Base-by-base conservation (phyloP, 352 stramenopile genomes). In the Sclerospora graminicola region DNA sequence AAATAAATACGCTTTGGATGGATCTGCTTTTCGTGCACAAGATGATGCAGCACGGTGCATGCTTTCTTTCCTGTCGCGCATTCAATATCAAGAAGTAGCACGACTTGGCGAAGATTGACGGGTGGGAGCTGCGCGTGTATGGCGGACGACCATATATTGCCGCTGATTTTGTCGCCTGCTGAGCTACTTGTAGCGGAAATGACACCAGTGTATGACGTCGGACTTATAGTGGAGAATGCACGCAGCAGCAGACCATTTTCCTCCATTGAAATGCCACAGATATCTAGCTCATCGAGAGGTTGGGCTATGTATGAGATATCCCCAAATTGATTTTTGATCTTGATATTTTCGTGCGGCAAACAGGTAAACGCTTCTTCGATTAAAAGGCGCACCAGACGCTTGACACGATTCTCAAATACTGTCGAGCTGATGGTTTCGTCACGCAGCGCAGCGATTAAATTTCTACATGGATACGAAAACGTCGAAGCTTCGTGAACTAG, bases 1-100 rank as follows among this genome's bases (percentile, higher is more conserved):
- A 79, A 71, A 60, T 80, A 82, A 58, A 85, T 80, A 52, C 23
- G 59, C 5, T 47, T 50, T 6, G 57, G 45, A 4, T 35, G 30
- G 9, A 82, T 45, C 16, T 53, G 44, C 7, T 21, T 46, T 5
- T 61, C 40, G 7, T 44, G 36, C 4, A 77, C 45, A 7, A 84
- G 66, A 31, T 74, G 54, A 15, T 62, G 28, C n/a, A 84, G 31
- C 1, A 53, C 69, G 13, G 56, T 48, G 10, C 58, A 69, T 8
- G 63, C 62, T 13, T 62, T 47, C 4, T 58, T 48, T 13, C 72
- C 72, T 13, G 67, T 85, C 1, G 53, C 43, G 31, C 72, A 85
- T 23, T 55, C 21, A 5, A 62, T 51, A 29, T 76, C 60, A 9
- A 82, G 53, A 16, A 82, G 46, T 30, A 81, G 30, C 13, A 77